A percentile compares a stretch with the other conserved stretches of the same genome.
Evolutionary conservation across 2,329 filamentous ascomycete species (phyloP).

Genomic region (Calonectria fujianensis): DNA sequence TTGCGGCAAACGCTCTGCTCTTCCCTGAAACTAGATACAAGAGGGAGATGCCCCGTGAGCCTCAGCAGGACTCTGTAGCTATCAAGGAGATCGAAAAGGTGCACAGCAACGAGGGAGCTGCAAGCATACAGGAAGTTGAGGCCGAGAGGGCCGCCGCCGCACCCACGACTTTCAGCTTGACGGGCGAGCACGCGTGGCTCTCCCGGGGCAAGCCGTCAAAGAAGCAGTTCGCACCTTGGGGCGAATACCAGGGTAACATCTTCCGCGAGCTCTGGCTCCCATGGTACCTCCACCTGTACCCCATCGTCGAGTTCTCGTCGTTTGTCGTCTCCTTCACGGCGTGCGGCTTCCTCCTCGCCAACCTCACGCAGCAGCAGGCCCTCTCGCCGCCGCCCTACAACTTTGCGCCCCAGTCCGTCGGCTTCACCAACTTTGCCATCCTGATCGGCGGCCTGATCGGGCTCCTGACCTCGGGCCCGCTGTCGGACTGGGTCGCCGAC

Average conservation of each 20-base stretch:
- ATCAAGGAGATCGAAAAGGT: conserved; percentile 21
- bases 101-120: conserved; percentile 28
- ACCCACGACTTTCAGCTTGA: neutral
- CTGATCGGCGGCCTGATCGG: conserved; percentile 34
- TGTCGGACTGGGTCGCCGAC: conserved; percentile 37
- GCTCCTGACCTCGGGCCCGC: conserved; percentile 34
- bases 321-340: conserved; percentile 36
- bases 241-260: conserved; percentile 30
- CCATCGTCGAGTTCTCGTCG: conserved; percentile 36
- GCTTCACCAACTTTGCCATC: conserved; percentile 40
- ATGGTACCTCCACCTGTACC: conserved; percentile 35
- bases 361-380: conserved; percentile 39
- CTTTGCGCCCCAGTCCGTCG: conserved; percentile 33
- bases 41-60: conserved; percentile 6
- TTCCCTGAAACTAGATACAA: conserved; percentile 35
- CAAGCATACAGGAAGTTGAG: conserved; percentile 27
- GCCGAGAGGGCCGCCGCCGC: neutral
- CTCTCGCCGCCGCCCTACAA: conserved; percentile 32
- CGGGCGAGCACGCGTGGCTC: conserved; percentile 30
- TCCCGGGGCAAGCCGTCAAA: conserved; percentile 38
- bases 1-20: conserved; percentile 14
- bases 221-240: conserved; percentile 31
- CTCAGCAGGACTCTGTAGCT: neutral
- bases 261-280: conserved; percentile 39
- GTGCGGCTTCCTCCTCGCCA: conserved; percentile 37